Base-by-base conservation (phyloP, 140 eudicot genomes). In the Stevia rebaudiana region DNA sequence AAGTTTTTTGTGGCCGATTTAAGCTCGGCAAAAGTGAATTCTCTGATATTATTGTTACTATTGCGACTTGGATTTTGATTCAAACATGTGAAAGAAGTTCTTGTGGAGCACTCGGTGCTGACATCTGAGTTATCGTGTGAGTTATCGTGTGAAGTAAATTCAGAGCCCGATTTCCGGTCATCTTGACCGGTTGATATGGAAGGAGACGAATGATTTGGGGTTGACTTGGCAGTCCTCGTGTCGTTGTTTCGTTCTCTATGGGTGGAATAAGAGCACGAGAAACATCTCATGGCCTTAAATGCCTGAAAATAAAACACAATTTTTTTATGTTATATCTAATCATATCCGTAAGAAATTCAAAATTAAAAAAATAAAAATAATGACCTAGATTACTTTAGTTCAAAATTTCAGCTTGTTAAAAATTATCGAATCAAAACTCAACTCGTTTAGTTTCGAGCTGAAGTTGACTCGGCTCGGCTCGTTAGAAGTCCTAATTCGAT, bases 1-100 rank as follows among this genome's bases (percentile, higher is more conserved):
- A 91, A 91, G 66, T 83, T 85, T 60, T 53, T 75, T 7, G 98
- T 91, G 33, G 92, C 95, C 0, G 85, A 63, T 76, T 87, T 87
- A 11, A 91, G 80, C 77, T 91, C 95, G 6, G 76, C 73, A 47
- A 80, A 77, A 12, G 90, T 79, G 51, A 86, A 90, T 11, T 63
- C 83, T 74, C 78, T 84, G 30, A 90, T 67, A 67, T 82, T 77
- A 22, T 68, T 74, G 25, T 74, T 74, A 67, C 79, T 67, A 17
- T 68, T 75, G 41, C 79, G 68, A 72, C 88, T 81, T 9, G 79
- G 79, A 57, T 71, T 82, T 36, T 79, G 88, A 17, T 76, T 81
- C 64, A 87, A 69, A 54, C 74, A 68, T n/a, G 76, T 54, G 31
- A 87, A 84, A 3, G 92, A 84, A 8, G 77, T 61, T 72, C 79